phyloP scores from a whole-genome alignment of 2,329 filamentous ascomycete species.

The Hirsutella minnesotensis region DNA sequence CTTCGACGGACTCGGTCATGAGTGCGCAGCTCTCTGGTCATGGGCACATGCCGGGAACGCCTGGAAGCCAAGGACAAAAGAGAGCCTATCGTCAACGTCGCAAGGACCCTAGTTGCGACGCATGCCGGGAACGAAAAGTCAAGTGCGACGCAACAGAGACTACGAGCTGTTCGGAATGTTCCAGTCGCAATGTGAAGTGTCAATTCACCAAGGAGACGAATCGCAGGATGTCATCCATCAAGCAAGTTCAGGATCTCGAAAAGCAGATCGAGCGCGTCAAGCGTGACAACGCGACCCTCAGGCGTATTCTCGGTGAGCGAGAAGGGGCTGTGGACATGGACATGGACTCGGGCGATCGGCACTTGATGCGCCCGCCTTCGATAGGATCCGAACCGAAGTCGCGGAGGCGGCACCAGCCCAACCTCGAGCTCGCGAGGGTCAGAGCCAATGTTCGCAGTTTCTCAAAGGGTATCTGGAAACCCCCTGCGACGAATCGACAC shows the following conservation, averaged over 20 bases:
- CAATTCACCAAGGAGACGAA: conserved; percentile 99
- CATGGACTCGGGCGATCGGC: conserved; percentile 33
- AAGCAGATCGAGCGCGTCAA: conserved; percentile 74
- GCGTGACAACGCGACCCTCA: conserved; percentile 66
- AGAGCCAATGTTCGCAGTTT: conserved; percentile 61
- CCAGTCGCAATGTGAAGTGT: conserved; percentile 90
- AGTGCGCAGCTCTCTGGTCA: conserved; percentile 36
- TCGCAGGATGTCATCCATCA: conserved; percentile 96
- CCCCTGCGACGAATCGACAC: conserved; percentile 55
- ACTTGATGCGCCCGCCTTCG: conserved; percentile 46
- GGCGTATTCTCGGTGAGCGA: conserved; percentile 46
- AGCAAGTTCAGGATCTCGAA: conserved; percentile 95
- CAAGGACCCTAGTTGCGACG: conserved; percentile 96
- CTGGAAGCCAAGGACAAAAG: conserved; percentile 60
- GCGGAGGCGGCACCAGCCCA: conserved; percentile 45
- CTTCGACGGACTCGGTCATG: conserved; percentile 44
- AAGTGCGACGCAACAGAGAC: conserved; percentile 96
- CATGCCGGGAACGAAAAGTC: conserved; percentile 76
- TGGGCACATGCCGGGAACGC: conserved; percentile 25
- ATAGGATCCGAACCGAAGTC: conserved; percentile 55
- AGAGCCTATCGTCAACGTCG: conserved; percentile 86
- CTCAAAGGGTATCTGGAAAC: conserved; percentile 69
- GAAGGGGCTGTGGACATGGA: conserved; percentile 39
- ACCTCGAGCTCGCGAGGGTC: conserved; percentile 60
- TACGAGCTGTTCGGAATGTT: conserved; percentile 92